Base-by-base conservation (phyloP, 1,284 basidiomycete genomes). In the Papiliotrema fonsecae region DNA sequence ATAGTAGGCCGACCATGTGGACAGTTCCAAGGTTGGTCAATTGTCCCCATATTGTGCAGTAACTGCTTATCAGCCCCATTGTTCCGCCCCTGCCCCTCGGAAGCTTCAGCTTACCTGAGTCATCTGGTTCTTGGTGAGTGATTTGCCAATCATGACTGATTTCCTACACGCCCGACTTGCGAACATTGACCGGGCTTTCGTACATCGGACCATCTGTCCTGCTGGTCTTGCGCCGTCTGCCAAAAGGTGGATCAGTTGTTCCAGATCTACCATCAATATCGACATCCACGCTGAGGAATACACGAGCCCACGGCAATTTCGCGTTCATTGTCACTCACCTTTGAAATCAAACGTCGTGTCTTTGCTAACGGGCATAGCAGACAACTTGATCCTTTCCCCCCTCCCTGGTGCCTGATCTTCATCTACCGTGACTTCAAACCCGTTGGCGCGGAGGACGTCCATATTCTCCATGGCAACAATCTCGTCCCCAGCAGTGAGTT, bases 1-100 rank as follows among this genome's bases (percentile, higher is more conserved):
- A 97, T 96, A 6, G 93, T 98, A 1, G 94, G 94, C 38, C 93
- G 77, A 4, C 93, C 93, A 67, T 97, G 93, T 2, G 94, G 93
- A 66, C 93, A 97, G 53, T 94, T 90, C 91, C 96, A 98, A 0
- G 93, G 96, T 64, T 97, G 91, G 60, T 97, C 89, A 77, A 98
- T 92, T 6, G 81, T 86, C 34, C 89, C 89, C 91, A 98, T 96
- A 70, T 97, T 89, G 41, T 81, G 80, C 2, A 98, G 77, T 50
- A 97, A 82, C 87, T 92, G 51, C 24, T 49, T 31, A 32, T 26
- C 26, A 51, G 47, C 32, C 2, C 39, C 11, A 26, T 2, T 25
- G 11, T n/a, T 11, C 14, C 13, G 24, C 25, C 7, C 9, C 31
- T 34, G n/a, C 30, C 14, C n/a, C n/a, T n/a, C n/a, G n/a, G n/a